phyloP scores from a whole-genome alignment of 1,139 yeast genomes.

The Saccharomyces uvarum region DNA sequence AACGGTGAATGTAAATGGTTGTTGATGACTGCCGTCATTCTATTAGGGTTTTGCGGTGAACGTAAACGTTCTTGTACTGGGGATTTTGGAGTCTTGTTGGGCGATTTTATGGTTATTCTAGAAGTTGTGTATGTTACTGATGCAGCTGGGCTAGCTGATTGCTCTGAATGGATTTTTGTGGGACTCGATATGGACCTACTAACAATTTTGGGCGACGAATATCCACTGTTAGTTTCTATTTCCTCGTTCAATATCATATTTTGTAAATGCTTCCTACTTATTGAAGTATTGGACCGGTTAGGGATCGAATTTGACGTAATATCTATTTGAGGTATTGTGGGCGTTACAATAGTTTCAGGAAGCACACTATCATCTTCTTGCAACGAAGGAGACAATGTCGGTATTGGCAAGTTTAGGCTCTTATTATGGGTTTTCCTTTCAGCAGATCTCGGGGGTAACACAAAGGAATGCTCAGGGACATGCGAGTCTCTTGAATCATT shows the following conservation, averaged over 20 bases:
- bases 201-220: neutral
- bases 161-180: conserved; percentile 1
- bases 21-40: conserved; percentile 27
- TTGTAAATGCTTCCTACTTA: neutral
- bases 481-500: conserved; percentile 5
- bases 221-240: neutral
- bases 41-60: conserved; percentile 27
- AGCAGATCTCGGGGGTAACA: conserved; percentile 28
- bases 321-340: neutral
- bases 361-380: conserved; percentile 1
- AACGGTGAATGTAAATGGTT: conserved; percentile 29
- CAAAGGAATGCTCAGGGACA: conserved; percentile 10
- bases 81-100: conserved; percentile 11
- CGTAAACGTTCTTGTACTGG: conserved; percentile 11
- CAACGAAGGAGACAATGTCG: conserved; percentile 3
- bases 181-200: conserved; percentile 1
- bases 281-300: neutral
- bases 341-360: conserved; percentile 1
- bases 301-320: neutral
- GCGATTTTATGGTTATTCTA: conserved; percentile 29
- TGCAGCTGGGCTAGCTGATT: conserved; percentile 29
- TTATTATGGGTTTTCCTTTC: conserved; percentile 22
- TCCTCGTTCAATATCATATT: neutral
- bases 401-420: conserved; percentile 9
- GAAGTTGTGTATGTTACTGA: conserved; percentile 32